Evolutionary conservation across 768 basidiomycete species (phyloP).

Genomic region (Lactifluus piperatus): DNA sequence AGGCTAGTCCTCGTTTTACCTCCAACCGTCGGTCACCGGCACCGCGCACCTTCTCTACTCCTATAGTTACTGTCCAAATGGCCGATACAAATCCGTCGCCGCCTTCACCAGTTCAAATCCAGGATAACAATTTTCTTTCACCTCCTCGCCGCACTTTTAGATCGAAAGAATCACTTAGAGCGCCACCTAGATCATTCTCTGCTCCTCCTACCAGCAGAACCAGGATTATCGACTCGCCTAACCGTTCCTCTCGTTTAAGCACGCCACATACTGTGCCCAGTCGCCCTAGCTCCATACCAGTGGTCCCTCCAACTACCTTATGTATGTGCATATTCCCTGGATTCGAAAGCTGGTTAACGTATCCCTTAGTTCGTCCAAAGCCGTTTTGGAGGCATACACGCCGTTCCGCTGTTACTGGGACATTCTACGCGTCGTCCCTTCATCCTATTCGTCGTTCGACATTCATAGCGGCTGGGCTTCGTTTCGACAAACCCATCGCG

Average conservation of each 20-base stretch:
- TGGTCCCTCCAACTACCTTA: slow-evolving; percentile 56
- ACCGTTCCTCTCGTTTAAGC: background rate
- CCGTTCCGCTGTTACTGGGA: slow-evolving; percentile 60
- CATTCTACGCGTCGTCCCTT: slow-evolving; percentile 64
- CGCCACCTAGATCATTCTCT: background rate
- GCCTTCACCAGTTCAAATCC: background rate
- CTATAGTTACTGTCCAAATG: slow-evolving; percentile 15
- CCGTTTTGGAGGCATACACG: slow-evolving; percentile 74
- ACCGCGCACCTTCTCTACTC: background rate
- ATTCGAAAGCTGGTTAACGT: background rate
- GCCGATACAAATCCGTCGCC: slow-evolving; percentile 2
- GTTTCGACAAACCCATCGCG: slow-evolving; percentile 48
- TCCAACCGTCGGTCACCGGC: slow-evolving; percentile 3
- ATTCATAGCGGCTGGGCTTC: slow-evolving; percentile 69
- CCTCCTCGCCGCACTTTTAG: slow-evolving; percentile 4
- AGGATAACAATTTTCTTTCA: slow-evolving; percentile 1
- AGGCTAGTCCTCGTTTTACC: slow-evolving; percentile 3
- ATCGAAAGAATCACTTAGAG: background rate
- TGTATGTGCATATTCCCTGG: slow-evolving; percentile 35
- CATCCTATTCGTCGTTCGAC: slow-evolving; percentile 71
- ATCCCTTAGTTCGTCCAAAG: slow-evolving; percentile 57
- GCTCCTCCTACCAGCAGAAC: background rate
- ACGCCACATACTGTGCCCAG: background rate
- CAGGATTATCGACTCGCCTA: background rate
- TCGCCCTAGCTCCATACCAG: slow-evolving; percentile 16